Conservation (phyloP, 768 basidiomycete genomes). For the Hypholoma fasciculare region DNA sequence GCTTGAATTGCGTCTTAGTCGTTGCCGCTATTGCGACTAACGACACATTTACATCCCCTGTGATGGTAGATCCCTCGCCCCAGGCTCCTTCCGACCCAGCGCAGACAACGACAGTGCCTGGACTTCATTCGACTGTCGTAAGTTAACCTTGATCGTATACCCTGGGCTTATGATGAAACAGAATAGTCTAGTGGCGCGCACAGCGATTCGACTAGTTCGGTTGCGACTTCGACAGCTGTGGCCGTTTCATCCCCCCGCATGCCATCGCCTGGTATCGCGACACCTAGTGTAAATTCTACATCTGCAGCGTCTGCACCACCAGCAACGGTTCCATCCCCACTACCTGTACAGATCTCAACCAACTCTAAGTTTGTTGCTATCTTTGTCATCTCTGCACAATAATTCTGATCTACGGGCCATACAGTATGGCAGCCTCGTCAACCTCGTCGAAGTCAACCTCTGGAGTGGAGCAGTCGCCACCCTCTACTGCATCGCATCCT, state of each 20-base stretch:
- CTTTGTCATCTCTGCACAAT: background rate
- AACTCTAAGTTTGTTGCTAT: background rate
- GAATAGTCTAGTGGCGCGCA: background rate
- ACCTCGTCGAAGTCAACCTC: background rate
- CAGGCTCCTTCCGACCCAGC: conserved; percentile 1
- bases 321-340: background rate
- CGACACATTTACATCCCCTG: background rate
- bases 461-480: background rate
- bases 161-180: background rate
- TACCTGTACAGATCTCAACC: background rate
- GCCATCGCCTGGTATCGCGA: background rate
- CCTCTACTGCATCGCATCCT: background rate
- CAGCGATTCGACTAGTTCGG: background rate
- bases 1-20: background rate
- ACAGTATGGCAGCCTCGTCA: background rate
- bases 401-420: background rate
- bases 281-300: background rate
- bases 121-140: background rate
- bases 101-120: background rate
- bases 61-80: conserved; percentile 3
- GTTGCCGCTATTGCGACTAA: conserved; percentile 2
- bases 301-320: background rate
- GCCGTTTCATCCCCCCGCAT: background rate
- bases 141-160: background rate
- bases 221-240: background rate